These are phyloP conservation scores for Phytophthora pistaciae DNA, from an alignment of 352 stramenopile species.

Conservation along the genomic window DNA sequence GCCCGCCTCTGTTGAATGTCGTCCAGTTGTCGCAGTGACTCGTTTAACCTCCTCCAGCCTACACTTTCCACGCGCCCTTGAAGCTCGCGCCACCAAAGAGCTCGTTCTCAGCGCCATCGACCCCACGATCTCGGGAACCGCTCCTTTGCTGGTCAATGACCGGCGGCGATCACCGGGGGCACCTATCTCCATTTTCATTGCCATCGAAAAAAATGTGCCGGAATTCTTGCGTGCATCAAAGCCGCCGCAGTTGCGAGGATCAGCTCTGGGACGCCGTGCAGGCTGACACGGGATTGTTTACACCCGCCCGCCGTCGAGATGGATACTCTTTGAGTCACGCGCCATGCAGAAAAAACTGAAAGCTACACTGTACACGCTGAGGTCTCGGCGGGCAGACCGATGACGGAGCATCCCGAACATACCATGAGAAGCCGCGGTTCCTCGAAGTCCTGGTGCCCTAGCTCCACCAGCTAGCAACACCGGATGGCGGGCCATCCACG, in stretches of 20 bases:
- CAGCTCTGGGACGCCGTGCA: neutral
- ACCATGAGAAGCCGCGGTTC: neutral
- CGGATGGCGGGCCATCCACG: constrained; percentile 16
- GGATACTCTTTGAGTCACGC: neutral
- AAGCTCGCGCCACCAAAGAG: neutral
- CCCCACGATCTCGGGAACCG: constrained; percentile 5
- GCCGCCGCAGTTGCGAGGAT: neutral
- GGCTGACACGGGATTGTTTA: neutral
- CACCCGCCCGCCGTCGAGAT: neutral
- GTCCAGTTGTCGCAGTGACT: constrained; percentile 28
- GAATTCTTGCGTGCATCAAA: neutral
- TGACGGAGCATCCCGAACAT: neutral
- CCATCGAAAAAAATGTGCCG: neutral
- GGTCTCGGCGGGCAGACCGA: neutral
- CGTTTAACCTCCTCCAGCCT: constrained; percentile 26
- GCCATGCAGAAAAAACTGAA: neutral
- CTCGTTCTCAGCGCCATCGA: constrained; percentile 22
- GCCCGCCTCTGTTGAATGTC: constrained; percentile 26
- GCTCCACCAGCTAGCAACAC: constrained; percentile 9
- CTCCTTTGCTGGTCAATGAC: constrained; percentile 5
- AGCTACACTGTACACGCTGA: neutral
- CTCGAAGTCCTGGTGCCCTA: constrained; percentile 18
- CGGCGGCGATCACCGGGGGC: neutral
- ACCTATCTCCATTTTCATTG: neutral
- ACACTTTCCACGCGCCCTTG: constrained; percentile 1